phyloP scores from a whole-genome alignment of 2,329 filamentous ascomycete genomes.

The Sphaerulina populicola region DNA sequence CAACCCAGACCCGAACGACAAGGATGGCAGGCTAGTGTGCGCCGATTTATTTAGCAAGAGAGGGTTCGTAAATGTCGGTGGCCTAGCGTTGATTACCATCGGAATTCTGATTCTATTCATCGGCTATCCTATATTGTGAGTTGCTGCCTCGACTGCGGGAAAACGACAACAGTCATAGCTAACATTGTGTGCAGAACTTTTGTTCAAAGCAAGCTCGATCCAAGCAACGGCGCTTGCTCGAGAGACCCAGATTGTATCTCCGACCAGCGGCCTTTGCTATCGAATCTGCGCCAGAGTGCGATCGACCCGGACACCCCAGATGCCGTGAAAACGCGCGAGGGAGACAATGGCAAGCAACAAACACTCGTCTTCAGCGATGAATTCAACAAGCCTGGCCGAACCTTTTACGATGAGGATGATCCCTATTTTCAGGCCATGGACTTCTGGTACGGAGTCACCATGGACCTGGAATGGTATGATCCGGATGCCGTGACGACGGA shows the following conservation, averaged over 20 bases:
- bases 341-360: constrained; percentile 52
- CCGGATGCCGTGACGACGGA: constrained; percentile 39
- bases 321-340: constrained; percentile 48
- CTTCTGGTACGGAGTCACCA: constrained; percentile 63
- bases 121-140: constrained; percentile 61
- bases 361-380: constrained; percentile 63
- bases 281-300: constrained; percentile 53
- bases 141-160: neutral
- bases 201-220: constrained; percentile 40
- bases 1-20: constrained; percentile 59
- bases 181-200: constrained; percentile 45
- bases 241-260: constrained; percentile 43
- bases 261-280: constrained; percentile 44
- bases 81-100: constrained; percentile 50
- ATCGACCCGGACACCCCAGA: constrained; percentile 62
- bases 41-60: constrained; percentile 58
- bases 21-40: constrained; percentile 46
- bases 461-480: constrained; percentile 52
- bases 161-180: constrained; percentile 4
- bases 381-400: constrained; percentile 58
- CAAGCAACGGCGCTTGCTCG: constrained; percentile 34
- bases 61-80: constrained; percentile 58
- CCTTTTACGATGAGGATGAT: constrained; percentile 64
- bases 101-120: constrained; percentile 60
- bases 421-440: constrained; percentile 60